A percentile compares a stretch with the other conserved stretches of the same genome.
phyloP scores from a whole-genome alignment of 805 yeast species.

The Maudiozyma barnettii region DNA sequence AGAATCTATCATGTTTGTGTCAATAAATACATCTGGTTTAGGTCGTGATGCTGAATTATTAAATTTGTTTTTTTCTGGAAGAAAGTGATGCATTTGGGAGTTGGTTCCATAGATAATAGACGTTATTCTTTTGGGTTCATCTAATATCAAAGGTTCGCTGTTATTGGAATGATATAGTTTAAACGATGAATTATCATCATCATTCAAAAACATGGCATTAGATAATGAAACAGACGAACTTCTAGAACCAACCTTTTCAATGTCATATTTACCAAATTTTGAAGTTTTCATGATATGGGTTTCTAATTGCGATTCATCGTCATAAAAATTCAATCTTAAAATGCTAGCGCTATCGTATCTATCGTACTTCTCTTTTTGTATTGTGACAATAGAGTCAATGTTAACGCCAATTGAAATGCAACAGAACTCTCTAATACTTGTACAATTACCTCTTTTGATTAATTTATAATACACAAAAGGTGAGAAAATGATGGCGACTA shows the following conservation, averaged over 20 bases:
- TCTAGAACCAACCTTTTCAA: not conserved
- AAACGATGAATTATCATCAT: not conserved
- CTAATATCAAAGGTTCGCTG: not conserved
- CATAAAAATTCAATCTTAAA: not conserved
- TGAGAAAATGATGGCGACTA: conserved; percentile 41
- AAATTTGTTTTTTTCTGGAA: not conserved
- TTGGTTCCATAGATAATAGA: not conserved
- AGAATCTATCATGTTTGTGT: not conserved
- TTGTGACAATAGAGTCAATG: conserved; percentile 36
- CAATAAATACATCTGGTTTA: not conserved
- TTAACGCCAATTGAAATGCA: conserved; percentile 49
- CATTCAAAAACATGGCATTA: not conserved
- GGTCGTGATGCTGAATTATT: not conserved
- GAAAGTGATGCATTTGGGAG: not conserved
- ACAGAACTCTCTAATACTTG: conserved; percentile 51
- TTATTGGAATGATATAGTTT: not conserved
- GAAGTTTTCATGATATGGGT: not conserved
- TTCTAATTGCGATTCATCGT: not conserved
- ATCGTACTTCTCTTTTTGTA: conserved; percentile 7
- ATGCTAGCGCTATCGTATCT: not conserved
- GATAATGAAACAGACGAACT: not conserved
- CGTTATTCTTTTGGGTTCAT: conserved; percentile 1
- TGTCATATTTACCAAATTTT: not conserved
- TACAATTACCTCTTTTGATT: conserved; percentile 31
- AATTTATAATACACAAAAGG: conserved; percentile 44